Evolutionary conservation across 192 early-diverging fungal species (phyloP), one percentile per base, ranked within the genome.

Genomic region (Phlyctochytrium arcticum): DNA sequence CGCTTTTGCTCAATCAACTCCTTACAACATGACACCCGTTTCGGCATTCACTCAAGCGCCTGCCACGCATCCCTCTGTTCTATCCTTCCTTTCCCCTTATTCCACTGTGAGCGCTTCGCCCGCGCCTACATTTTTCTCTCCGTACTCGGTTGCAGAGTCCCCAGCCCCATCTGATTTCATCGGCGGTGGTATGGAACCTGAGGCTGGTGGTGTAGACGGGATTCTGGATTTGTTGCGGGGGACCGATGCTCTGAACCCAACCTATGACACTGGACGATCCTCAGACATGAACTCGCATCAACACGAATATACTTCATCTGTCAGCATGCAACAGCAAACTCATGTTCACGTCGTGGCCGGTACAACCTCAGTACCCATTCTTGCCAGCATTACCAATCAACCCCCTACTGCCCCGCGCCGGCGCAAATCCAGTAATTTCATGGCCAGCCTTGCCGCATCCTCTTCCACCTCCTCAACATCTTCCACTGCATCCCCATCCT

Each of bases 31-130:
- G n/a, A n/a, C n/a, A n/a, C n/a, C n/a, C n/a, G n/a, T n/a, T n/a
- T n/a, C n/a, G n/a, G n/a, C n/a, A n/a, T n/a, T n/a, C n/a, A n/a
- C n/a, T n/a, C n/a, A n/a, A n/a, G 34, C 39, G 10, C 24, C 55
- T n/a, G 39, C 59, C 44, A 30, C 57, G 19, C 33, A 5, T 29
- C 21, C 36, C 31, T 15, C 29, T 15, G 35, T 12, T 31, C 27
- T 23, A 10, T 30, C 27, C 24, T 61, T 61, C 47, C 42, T 61
- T 21, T 61, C 59, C 4, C 59, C 59, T 1, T 61, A 61, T 21
- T 61, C 59, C 17, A 42, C 36, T 19, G 31, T 29, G 6, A 42
- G 17, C 7, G 46, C 5, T 12, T 48, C 42, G 31, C 59, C 59
- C 17, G 39, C 39, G 21, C 12, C 39, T 19, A 44, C 39, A n/a